Conservation (phyloP, 176 grass and related monocot species). For the maize (Zea mays) region Zm-B73-REFERENCE-NAM-5.0 NC_050096.1:306465501-306466000, state of each 20-base stretch:
- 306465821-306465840: slow-evolving; percentile 57
- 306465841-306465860: slow-evolving; percentile 86
- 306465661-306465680: not conserved
- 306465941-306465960: slow-evolving; percentile 50
- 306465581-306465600: not conserved
- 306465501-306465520: not conserved
- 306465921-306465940: slow-evolving; percentile 82
- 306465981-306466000: not conserved
- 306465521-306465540: not conserved
- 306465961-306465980: slow-evolving; percentile 48
- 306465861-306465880: slow-evolving; percentile 59
- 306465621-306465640: not conserved
- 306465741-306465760: slow-evolving; percentile 27
- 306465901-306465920: slow-evolving; percentile 52
- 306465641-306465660: not conserved
- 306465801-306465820: slow-evolving; percentile 78
- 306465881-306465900: slow-evolving; percentile 52
- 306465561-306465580: not conserved
- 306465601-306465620: not conserved
- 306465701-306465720: not conserved
- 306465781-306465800: slow-evolving; percentile 95
- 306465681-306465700: not conserved
- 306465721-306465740: not conserved
- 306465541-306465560: not conserved
- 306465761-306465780: slow-evolving; percentile 74